Evolutionary conservation across 768 basidiomycete genomes (phyloP).

Genomic region (Gloeopeniophorella convolvens): DNA sequence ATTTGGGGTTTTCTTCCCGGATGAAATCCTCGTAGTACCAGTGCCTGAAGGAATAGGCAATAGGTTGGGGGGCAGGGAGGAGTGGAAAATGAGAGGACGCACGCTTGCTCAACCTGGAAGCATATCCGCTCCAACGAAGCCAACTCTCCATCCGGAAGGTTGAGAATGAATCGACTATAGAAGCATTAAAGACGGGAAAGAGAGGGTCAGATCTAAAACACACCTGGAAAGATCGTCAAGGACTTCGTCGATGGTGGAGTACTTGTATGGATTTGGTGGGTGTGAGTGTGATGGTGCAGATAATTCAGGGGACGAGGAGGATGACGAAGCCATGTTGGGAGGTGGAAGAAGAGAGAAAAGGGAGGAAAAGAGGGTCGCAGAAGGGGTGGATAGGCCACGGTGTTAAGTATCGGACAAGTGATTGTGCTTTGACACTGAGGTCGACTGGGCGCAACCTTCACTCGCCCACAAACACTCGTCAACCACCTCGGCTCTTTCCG

Average conservation of each 20-base stretch:
- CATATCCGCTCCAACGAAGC: constrained; percentile 88
- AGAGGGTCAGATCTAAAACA: constrained; percentile 11
- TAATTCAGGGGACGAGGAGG: constrained; percentile 74
- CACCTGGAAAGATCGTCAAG: constrained; percentile 89
- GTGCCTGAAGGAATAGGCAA: constrained; percentile 50
- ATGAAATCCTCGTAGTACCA: constrained; percentile 99
- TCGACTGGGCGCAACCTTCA: constrained; percentile 3
- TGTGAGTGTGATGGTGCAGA: constrained; percentile 32
- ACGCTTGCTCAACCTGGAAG: constrained; percentile 99
- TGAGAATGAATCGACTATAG: constrained; percentile 87
- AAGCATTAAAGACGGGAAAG: constrained; percentile 16
- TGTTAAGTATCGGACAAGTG: constrained; percentile 26
- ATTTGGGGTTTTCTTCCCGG: constrained; percentile 80
- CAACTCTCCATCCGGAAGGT: constrained; percentile 91
- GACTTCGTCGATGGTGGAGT: constrained; percentile 66
- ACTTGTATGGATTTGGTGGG: constrained; percentile 58
- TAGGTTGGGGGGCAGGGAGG: constrained; percentile 12
- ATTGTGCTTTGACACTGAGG: constrained; percentile 4
- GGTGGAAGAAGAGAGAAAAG: constrained; percentile 19
- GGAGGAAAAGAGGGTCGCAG: constrained; percentile 29
- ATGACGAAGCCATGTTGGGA: constrained; percentile 62
- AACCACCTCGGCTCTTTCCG: constrained; percentile 17
- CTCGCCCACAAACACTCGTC: constrained; percentile 15
- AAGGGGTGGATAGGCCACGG: constrained; percentile 28
- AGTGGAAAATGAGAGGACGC: constrained; percentile 30